Base-by-base conservation (phyloP, 805 yeast species). In the Saccharomycopsis vini region DNA sequence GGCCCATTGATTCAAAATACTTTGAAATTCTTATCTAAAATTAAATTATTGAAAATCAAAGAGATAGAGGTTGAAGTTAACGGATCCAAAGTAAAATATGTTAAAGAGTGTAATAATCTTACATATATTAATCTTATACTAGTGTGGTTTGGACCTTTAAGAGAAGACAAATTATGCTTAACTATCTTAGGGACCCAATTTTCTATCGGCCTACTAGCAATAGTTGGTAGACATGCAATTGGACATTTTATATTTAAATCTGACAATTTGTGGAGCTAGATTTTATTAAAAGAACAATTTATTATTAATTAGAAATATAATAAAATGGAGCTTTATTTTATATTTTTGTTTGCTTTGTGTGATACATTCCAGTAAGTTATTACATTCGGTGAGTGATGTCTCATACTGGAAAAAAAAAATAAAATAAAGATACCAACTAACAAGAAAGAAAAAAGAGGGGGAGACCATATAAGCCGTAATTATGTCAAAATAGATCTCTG, bases 161-260 rank as follows among this genome's bases (percentile, higher is more conserved):
- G 89, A 46, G 99, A 92, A 61, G 95, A 85, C 57, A 64, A 58
- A 19, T 66, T 92, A 43, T 83, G 97, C 51, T 46, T 63, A 19
- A 54, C 71, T 3, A 69, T 92, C 13, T 56, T 92, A 54, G 53
- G 54, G 0, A 52, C 79, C 12, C 97, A 92, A 59, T 73, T 84
- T 36, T 40, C 60, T 0, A 59, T 81, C 39, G 97, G 97, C 0
- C 45, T 85, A 3, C 22, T 60, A 2, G 85, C 90, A 59, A 67
- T 90, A 4, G 58, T 72, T 1, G 73, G 75, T 9, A 76, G 99
- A 60, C 97, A 92, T 61, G 72, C 87, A 1, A 64, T 87, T 12
- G 97, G 95, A 0, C 83, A 87, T 1, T 67, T 90, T 67, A 60
- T 90, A 19, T 92, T 89, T 63, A 97, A 95, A 6, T 78, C 80